Evolutionary conservation across 768 basidiomycete genomes (phyloP).

Genomic region (Cyathus striatus): DNA sequence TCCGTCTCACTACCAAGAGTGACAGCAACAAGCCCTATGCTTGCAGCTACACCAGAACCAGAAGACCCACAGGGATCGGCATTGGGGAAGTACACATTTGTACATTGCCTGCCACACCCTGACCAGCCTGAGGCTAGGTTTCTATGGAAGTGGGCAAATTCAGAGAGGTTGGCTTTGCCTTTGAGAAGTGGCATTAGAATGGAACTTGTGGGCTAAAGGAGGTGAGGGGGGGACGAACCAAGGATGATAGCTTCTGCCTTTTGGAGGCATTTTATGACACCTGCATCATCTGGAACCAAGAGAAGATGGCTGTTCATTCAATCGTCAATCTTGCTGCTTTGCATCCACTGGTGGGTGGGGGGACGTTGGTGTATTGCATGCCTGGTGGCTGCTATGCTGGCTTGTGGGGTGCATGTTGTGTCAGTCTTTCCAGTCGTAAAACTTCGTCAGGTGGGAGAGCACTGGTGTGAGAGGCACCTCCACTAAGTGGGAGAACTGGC

Average conservation of each 20-base stretch:
- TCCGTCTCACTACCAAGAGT: slow-evolving; percentile 47
- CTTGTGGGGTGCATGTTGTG: too few species aligned
- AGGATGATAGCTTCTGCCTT: slow-evolving; percentile 40
- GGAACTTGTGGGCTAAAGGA: neutral
- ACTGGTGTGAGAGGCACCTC: too few species aligned
- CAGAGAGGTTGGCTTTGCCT: slow-evolving; percentile 55
- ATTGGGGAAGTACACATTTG: slow-evolving; percentile 43
- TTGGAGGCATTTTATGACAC: slow-evolving; percentile 36
- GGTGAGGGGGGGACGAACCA: slow-evolving; percentile 21
- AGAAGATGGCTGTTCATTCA: too few species aligned
- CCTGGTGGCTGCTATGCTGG: too few species aligned
- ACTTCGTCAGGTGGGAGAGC: too few species aligned
- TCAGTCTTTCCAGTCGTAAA: too few species aligned
- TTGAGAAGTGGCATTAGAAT: too few species aligned
- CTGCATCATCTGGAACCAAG: slow-evolving; percentile 40
- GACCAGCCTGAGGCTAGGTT: slow-evolving; percentile 49
- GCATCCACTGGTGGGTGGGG: too few species aligned
- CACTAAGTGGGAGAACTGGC: too few species aligned
- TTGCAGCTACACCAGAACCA: slow-evolving; percentile 51
- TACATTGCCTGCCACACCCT: slow-evolving; percentile 47
- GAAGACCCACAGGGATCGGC: slow-evolving; percentile 56
- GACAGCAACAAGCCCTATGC: slow-evolving; percentile 46
- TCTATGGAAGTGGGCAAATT: slow-evolving; percentile 47
- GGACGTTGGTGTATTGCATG: too few species aligned
- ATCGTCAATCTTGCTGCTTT: too few species aligned